Evolutionary conservation across 1,284 basidiomycete species (phyloP).

Genomic region (Blastosporella zonata): DNA sequence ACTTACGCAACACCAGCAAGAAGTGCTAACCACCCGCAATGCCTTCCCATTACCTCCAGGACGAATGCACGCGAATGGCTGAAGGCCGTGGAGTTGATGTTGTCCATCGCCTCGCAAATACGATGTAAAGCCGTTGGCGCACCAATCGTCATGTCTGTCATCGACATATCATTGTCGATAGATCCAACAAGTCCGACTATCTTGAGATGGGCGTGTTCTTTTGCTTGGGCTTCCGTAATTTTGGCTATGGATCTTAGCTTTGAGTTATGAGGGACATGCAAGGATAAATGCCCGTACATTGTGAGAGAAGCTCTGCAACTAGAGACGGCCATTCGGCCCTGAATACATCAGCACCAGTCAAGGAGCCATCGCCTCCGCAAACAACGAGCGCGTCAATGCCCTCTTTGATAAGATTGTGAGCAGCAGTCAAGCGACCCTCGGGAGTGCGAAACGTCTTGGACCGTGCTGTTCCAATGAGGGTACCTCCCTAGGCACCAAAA

Average conservation of each 20-base stretch:
- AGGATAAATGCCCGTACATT: slow-evolving; percentile 38
- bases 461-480: slow-evolving; percentile 93
- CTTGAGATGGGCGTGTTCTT: slow-evolving; percentile 78
- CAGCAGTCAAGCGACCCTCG: slow-evolving; percentile 86
- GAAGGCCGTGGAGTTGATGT: slow-evolving; percentile 94
- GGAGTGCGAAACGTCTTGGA: slow-evolving; percentile 84
- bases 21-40: slow-evolving; percentile 97
- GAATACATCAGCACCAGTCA: slow-evolving; percentile 95
- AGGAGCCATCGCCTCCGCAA: slow-evolving; percentile 94
- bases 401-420: slow-evolving; percentile 89
- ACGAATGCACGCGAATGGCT: slow-evolving; percentile 98
- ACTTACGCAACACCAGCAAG: slow-evolving; percentile 85
- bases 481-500: slow-evolving; percentile 70
- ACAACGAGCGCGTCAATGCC: slow-evolving; percentile 97
- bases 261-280: slow-evolving; percentile 2
- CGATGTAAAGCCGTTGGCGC: slow-evolving; percentile 93
- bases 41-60: slow-evolving; percentile 97
- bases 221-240: slow-evolving; percentile 76
- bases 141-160: slow-evolving; percentile 97
- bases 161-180: slow-evolving; percentile 98
- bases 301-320: slow-evolving; percentile 62
- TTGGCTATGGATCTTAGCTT: slow-evolving; percentile 39
- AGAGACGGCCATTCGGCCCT: slow-evolving; percentile 91
- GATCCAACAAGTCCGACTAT: slow-evolving; percentile 98
- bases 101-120: slow-evolving; percentile 97